Evolutionary conservation across 768 basidiomycete genomes (phyloP).

Genomic region (Pluteus cervinus): DNA sequence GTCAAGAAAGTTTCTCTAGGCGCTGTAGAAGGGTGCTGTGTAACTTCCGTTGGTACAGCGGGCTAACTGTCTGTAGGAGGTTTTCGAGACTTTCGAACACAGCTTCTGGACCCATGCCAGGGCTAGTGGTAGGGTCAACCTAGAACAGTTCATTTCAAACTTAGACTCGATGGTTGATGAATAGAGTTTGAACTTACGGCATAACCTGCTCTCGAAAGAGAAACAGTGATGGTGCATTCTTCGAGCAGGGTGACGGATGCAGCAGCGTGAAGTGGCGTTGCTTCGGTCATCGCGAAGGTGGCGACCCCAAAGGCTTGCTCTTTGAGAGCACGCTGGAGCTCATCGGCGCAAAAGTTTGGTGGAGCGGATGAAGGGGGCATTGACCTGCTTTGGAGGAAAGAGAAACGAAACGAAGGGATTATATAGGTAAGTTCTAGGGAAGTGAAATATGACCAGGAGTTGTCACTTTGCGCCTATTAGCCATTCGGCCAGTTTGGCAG

Average conservation of each 20-base stretch:
- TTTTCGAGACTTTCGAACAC: conserved; percentile 56
- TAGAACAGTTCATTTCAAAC: conserved; percentile 10
- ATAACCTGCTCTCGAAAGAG: conserved; percentile 50
- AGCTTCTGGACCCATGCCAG: no score
- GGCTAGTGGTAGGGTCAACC: no score
- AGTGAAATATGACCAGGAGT: no score
- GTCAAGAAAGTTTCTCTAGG: conserved; percentile 36
- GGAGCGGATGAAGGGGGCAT: conserved; percentile 14
- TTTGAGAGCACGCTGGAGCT: conserved; percentile 46
- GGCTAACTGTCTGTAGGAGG: conserved; percentile 49
- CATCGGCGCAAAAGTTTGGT: conserved; percentile 35
- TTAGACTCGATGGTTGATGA: conserved; percentile 2
- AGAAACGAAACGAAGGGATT: no score
- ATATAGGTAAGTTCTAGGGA: no score
- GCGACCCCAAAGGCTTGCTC: conserved; percentile 57
- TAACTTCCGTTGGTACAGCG: conserved; percentile 41
- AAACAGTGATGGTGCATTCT: conserved; percentile 38
- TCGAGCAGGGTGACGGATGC: conserved; percentile 55
- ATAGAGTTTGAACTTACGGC: conserved; percentile 30
- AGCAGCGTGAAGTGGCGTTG: conserved; percentile 39
- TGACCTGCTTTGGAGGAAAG: no score
- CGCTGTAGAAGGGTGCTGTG: conserved; percentile 43
- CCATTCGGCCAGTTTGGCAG: no score
- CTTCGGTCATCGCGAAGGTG: conserved; percentile 34
- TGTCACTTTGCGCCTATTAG: no score